A percentile compares a stretch with the other conserved stretches of the same genome.
phyloP scores from a whole-genome alignment of 225 moss, liverwort and hornwort species.

The Ulota crispa region DNA sequence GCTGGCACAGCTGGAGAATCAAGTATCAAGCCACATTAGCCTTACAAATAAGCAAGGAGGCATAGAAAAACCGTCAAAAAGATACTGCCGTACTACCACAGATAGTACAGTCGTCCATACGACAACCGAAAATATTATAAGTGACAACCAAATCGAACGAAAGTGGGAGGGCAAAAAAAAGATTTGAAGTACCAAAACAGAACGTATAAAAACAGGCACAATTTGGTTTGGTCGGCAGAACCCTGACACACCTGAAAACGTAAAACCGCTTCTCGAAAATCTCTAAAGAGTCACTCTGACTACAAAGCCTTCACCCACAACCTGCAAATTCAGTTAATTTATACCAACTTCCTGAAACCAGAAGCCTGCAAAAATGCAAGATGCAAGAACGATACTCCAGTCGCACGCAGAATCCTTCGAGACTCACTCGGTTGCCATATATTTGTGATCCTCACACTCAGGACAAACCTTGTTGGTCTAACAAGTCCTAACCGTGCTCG shows the following conservation, averaged over 20 bases:
- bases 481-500: background rate
- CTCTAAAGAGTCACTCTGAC: background rate
- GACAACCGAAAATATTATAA: background rate
- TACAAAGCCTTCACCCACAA: background rate
- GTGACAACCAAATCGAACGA: background rate
- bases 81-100: background rate
- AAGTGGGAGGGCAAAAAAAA: background rate
- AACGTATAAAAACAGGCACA: background rate
- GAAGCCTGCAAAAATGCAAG: background rate
- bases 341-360: background rate
- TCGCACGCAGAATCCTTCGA: background rate
- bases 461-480: background rate
- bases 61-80: background rate
- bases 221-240: background rate
- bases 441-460: background rate
- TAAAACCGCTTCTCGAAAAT: background rate
- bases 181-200: constrained; percentile 11
- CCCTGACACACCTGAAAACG: background rate
- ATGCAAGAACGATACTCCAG: background rate
- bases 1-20: background rate
- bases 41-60: background rate
- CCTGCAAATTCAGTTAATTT: background rate
- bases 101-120: background rate
- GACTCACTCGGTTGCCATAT: background rate
- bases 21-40: background rate